Base-by-base conservation (phyloP, 2,329 filamentous ascomycete genomes). In the Akanthomyces muscarius region DNA sequence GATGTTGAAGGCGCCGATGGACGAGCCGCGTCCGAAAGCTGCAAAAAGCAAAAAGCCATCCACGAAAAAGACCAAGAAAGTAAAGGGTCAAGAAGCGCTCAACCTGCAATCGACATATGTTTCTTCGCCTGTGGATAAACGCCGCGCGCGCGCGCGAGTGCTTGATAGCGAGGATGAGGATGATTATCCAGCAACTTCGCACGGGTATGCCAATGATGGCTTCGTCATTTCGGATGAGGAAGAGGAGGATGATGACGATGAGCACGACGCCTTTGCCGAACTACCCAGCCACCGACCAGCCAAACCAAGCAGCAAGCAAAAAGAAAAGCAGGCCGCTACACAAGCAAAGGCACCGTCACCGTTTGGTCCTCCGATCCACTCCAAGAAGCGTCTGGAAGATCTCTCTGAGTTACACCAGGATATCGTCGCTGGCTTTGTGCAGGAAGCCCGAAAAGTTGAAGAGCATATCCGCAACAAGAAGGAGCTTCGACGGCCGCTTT, bases 371-470 rank as follows among this genome's bases (percentile, higher is more conserved):
- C 87, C 86, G 0, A 90, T 89, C 65, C 82, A 80, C 1, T 77
- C 76, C 14, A 83, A 88, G 68, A 72, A 78, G 23, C 80, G 81
- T 23, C 77, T 89, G 66, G 77, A 79, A 21, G 75, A 76, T 21
- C 73, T 91, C 2, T 77, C 80, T 16, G 82, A 86, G 0, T 73
- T 88, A 25, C 89, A 92, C 68, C 80, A 81, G 53, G 81, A 84
- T 62, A 74, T 90, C 25, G 79, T 92, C n/a, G 76, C 83, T 25
- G 77, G 81, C 36, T 95, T 94, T 70, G 80, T 91, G 25, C 71
- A 76, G 0, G 80, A 85, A 52, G 90, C 89, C 0, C 86, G 84
- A 68, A 74, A 75, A 23, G 62, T 86, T 18, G 86, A 89, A 68
- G 84, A 87, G 68, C 77, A 80, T 1, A 78, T 93, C 28, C 83